Base-by-base conservation (phyloP, 805 yeast genomes). In the Myxozyma neotropica region DNA sequence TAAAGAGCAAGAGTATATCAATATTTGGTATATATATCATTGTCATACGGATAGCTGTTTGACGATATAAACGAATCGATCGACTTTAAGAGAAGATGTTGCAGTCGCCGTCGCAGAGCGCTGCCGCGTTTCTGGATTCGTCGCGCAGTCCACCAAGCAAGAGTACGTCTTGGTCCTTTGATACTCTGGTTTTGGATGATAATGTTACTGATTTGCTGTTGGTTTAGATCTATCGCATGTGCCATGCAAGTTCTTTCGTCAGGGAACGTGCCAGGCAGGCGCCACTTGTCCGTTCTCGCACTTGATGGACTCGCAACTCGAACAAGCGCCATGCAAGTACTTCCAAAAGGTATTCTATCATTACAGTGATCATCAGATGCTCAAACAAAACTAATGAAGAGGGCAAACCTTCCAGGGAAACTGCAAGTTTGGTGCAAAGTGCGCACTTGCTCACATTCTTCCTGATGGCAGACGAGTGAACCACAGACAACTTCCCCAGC, bases 251-350 rank as follows among this genome's bases (percentile, higher is more conserved):
- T 93, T 93, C 77, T 93, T 80, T 73, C 80, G 83, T 58, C 97
- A 92, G 72, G 97, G 98, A 0, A 83, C 88, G 17, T 93, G 99
- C 73, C 97, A 92, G 73, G 98, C 98, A 1, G 98, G 98, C 12
- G 79, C 77, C 53, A 79, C 93, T 0, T 93, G 99, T 73, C 97
- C 97, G 1, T 93, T 93, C 71, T 85, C 94, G 35, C 99, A 93
- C 72, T 80, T 87, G 48, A 70, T 83, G 53, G 88, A 86, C 56
- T 78, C 81, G 4, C 71, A 79, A n/a, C 74, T 72, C 8, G 79
- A 79, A 51, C 75, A 74, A 55, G 76, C 77, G 2, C 89, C 92
- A 5, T 93, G 99, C 79, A 92, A 91, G 78, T 93, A 92, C 74
- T 93, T 89, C 73, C 94, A 88, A 69, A 89, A 89, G 70, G 67